Conservation (phyloP, 2,329 filamentous ascomycete genomes). For the Pseudocercospora ulei region DNA sequence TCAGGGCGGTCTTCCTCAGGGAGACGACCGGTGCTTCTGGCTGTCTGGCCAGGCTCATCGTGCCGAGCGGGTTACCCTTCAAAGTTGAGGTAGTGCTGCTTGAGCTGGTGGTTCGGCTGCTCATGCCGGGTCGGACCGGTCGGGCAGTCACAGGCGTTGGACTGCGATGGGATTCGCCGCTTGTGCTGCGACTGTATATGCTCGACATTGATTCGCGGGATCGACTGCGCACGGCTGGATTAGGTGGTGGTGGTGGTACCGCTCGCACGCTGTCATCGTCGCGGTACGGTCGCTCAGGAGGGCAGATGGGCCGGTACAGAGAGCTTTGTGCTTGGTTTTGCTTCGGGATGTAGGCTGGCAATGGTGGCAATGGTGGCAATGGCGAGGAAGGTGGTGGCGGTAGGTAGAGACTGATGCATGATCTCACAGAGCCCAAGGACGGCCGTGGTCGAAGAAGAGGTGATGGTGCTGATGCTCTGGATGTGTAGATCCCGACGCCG, state of each 20-base stretch:
- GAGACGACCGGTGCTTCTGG: constrained; percentile 3
- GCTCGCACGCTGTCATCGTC: constrained; percentile 17
- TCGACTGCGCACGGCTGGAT: constrained; percentile 12
- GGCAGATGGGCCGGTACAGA: constrained; percentile 15
- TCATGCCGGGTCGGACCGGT: constrained; percentile 5
- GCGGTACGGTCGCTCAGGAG: constrained; percentile 12
- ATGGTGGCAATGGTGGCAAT: constrained; percentile 25
- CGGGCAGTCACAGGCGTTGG: not conserved
- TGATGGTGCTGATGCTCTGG: constrained; percentile 16
- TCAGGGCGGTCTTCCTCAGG: not conserved
- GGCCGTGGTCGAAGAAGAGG: constrained; percentile 24
- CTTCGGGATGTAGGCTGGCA: constrained; percentile 26
- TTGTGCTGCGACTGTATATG: constrained; percentile 29
- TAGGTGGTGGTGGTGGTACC: constrained; percentile 15
- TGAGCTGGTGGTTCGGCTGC: constrained; percentile 17
- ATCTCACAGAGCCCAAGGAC: constrained; percentile 23
- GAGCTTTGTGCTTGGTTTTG: constrained; percentile 16
- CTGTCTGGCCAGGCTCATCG: constrained; percentile 15
- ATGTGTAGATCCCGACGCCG: constrained; percentile 25
- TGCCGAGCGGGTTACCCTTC: constrained; percentile 16
- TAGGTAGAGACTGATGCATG: constrained; percentile 17
- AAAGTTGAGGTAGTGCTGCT: constrained; percentile 17
- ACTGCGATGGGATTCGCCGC: constrained; percentile 18
- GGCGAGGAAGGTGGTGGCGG: constrained; percentile 21
- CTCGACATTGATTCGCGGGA: constrained; percentile 26